Evolutionary conservation across 768 basidiomycete genomes (phyloP).

Genomic region (Suillus hirtellus): DNA sequence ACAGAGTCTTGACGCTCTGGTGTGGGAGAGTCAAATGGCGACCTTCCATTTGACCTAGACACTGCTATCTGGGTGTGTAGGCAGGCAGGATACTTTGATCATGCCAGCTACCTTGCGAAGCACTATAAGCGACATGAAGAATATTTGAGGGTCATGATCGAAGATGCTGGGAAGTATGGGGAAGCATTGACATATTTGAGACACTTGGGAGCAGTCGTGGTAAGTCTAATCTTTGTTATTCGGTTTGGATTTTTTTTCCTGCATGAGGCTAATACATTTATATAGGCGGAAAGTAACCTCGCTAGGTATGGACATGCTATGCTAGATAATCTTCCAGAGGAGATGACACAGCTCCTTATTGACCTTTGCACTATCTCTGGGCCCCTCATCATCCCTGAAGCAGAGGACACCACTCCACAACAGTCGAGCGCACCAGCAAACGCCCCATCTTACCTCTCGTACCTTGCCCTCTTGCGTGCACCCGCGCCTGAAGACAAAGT

Average conservation of each 20-base stretch:
- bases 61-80: constrained; percentile 96
- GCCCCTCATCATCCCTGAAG: constrained; percentile 44
- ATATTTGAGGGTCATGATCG: constrained; percentile 90
- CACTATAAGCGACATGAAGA: constrained; percentile 92
- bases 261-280: not conserved
- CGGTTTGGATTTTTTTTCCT: not conserved
- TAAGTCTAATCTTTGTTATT: constrained; percentile 41
- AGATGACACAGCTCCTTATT: constrained; percentile 88
- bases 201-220: constrained; percentile 74
- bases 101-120: constrained; percentile 90
- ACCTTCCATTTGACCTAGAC: constrained; percentile 94
- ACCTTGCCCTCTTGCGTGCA: constrained; percentile 71
- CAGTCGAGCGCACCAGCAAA: constrained; percentile 26
- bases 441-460: constrained; percentile 72
- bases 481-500: constrained; percentile 31
- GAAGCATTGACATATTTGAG: constrained; percentile 85
- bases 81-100: constrained; percentile 95
- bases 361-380: constrained; percentile 81
- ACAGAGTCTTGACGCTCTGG: constrained; percentile 63
- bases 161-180: constrained; percentile 73
- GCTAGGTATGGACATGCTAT: constrained; percentile 87
- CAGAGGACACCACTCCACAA: constrained; percentile 37
- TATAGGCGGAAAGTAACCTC: constrained; percentile 81
- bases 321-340: constrained; percentile 77
- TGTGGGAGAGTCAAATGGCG: constrained; percentile 41